A percentile compares a stretch with the other conserved stretches of the same genome.
Conservation (phyloP, 2,329 filamentous ascomycete genomes). For the Domatiomyces globalis region DNA sequence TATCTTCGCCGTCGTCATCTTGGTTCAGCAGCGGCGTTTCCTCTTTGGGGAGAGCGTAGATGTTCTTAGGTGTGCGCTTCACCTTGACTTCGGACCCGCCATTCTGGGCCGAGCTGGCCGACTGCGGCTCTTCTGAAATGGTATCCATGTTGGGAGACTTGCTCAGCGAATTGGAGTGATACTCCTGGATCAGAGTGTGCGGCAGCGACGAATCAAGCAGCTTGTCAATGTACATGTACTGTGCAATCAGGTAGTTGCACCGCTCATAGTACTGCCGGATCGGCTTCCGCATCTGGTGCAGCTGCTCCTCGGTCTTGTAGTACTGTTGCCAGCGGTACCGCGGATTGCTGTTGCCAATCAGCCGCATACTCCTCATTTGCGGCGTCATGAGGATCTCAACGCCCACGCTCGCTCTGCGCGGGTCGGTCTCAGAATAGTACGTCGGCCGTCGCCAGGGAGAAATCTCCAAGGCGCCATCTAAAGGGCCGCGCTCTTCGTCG, state of each 20-base stretch:
- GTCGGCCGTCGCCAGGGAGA: not conserved
- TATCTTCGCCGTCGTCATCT: slow-evolving; percentile 11
- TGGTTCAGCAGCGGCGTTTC: slow-evolving; percentile 48
- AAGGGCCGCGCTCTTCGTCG: slow-evolving; percentile 9
- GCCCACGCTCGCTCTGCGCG: slow-evolving; percentile 12
- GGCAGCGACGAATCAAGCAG: slow-evolving; percentile 85
- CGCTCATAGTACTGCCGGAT: slow-evolving; percentile 76
- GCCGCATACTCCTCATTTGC: slow-evolving; percentile 47
- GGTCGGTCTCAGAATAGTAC: slow-evolving; percentile 6
- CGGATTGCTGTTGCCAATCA: slow-evolving; percentile 81
- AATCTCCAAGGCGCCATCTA: not conserved
- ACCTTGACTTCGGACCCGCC: slow-evolving; percentile 31
- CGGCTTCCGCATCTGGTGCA: slow-evolving; percentile 57
- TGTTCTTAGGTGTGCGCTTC: slow-evolving; percentile 69
- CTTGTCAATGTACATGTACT: slow-evolving; percentile 86
- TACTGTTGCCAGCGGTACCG: slow-evolving; percentile 75
- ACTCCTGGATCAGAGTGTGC: slow-evolving; percentile 82
- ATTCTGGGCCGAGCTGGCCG: slow-evolving; percentile 19
- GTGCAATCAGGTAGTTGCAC: slow-evolving; percentile 74
- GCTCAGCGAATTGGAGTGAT: slow-evolving; percentile 44
- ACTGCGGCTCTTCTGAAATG: slow-evolving; percentile 53
- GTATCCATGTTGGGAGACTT: slow-evolving; percentile 49
- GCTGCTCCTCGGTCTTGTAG: slow-evolving; percentile 65
- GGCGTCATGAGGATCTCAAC: slow-evolving; percentile 19
- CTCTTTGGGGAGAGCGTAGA: slow-evolving; percentile 61